Evolutionary conservation across 2,329 filamentous ascomycete species (phyloP).

Genomic region (Dryadomyces quercus-mongolicae): DNA sequence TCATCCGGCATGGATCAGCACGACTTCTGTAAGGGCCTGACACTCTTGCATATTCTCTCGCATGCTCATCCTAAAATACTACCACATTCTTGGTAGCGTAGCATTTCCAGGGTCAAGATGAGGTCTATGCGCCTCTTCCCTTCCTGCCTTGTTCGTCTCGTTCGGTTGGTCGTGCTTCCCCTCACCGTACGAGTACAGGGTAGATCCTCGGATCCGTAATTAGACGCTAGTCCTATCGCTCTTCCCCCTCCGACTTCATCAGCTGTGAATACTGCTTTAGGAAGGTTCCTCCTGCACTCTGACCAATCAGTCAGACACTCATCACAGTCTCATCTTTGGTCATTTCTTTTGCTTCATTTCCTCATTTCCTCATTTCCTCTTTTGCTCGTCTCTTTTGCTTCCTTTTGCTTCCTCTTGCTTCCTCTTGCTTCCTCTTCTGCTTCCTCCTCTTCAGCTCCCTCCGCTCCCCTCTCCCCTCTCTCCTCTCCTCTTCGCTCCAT

Average conservation of each 20-base stretch:
- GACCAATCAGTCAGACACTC: background rate
- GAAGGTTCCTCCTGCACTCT: constrained; percentile 3
- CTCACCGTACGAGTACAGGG: too few relatives aligned
- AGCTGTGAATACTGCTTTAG: constrained; percentile 6
- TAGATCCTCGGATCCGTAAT: background rate
- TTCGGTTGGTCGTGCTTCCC: background rate
- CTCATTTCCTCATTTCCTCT: too few relatives aligned
- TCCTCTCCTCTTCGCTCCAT: background rate
- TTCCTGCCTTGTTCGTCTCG: background rate
- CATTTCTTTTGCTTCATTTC: background rate
- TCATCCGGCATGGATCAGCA: too few relatives aligned
- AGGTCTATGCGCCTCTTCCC: background rate
- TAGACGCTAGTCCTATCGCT: background rate
- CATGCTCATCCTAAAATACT: too few relatives aligned
- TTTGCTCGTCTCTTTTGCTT: background rate
- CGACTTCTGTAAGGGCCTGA: too few relatives aligned
- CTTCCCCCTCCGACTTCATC: background rate
- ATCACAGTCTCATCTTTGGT: background rate
- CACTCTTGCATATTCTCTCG: too few relatives aligned
- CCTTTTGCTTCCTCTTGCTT: background rate
- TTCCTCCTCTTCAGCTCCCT: background rate
- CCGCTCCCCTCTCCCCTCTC: background rate
- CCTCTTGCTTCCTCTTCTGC: background rate
- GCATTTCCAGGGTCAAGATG: too few relatives aligned
- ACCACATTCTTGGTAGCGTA: too few relatives aligned